These are phyloP conservation scores for Cercospora sp. DNA, from an alignment of 2,329 filamentous ascomycete genomes.

Conservation along the genomic window DNA sequence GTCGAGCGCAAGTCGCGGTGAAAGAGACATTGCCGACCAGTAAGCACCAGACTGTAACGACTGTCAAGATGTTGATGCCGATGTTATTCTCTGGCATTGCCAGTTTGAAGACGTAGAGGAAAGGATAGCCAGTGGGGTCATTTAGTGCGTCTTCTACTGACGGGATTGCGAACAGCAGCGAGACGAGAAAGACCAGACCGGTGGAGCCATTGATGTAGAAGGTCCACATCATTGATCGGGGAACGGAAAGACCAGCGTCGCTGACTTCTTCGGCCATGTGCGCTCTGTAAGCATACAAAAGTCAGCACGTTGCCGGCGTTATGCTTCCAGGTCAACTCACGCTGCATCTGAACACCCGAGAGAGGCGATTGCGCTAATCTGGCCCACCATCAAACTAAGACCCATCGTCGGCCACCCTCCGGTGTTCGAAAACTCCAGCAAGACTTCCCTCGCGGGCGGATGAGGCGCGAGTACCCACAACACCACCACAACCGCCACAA, in stretches of 20 bases:
- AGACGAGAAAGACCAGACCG: constrained; percentile 24
- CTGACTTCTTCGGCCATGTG: constrained; percentile 31
- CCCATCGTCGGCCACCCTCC: constrained; percentile 35
- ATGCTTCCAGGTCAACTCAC: neutral
- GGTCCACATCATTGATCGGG: constrained; percentile 34
- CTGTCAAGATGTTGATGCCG: constrained; percentile 23
- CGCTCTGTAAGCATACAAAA: neutral
- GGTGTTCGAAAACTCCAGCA: constrained; percentile 30
- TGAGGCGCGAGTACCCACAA: constrained; percentile 26
- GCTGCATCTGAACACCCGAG: constrained; percentile 27
- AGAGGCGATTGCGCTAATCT: constrained; percentile 29
- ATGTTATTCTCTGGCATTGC: constrained; percentile 25
- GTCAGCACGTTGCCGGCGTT: too few species aligned
- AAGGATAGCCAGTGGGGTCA: constrained; percentile 26
- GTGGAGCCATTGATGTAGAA: constrained; percentile 28
- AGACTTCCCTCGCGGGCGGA: constrained; percentile 34
- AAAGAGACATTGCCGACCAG: constrained; percentile 28
- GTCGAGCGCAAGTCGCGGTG: constrained; percentile 26
- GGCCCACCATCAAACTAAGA: constrained; percentile 32
- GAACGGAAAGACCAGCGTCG: constrained; percentile 30
- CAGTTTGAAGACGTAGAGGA: constrained; percentile 24
- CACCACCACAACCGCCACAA: constrained; percentile 23
- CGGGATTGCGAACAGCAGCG: constrained; percentile 25
- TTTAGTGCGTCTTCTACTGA: constrained; percentile 26
- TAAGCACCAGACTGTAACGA: constrained; percentile 18